Evolutionary conservation across 352 stramenopile genomes (phyloP).

Genomic region (Chrysophaeum taylorii): DNA sequence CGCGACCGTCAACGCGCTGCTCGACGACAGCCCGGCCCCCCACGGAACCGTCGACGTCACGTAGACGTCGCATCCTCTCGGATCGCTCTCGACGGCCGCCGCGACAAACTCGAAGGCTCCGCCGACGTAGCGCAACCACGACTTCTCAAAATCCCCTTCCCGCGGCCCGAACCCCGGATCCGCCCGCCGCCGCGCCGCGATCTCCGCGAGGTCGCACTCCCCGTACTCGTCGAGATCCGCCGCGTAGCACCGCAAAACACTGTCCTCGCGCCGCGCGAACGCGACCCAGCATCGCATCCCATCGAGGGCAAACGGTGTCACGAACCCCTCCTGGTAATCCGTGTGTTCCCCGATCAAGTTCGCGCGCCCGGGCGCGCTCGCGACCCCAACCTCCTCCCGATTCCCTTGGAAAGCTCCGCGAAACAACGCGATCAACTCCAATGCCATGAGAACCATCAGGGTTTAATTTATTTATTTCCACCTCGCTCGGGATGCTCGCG

Average conservation of each 20-base stretch:
- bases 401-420: too few species aligned
- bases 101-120: not conserved
- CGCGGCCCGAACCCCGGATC: not conserved
- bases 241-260: not conserved
- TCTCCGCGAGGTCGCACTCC: not conserved
- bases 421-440: too few species aligned
- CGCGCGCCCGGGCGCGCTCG: too few species aligned
- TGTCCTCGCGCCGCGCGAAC: not conserved
- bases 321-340: constrained; percentile 1
- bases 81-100: not conserved
- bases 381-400: too few species aligned
- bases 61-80: not conserved
- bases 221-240: not conserved
- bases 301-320: not conserved
- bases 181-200: not conserved
- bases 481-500: too few species aligned
- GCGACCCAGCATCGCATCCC: not conserved
- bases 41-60: not conserved
- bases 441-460: too few species aligned
- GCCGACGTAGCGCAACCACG: not conserved
- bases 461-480: too few species aligned
- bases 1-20: not conserved
- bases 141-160: not conserved
- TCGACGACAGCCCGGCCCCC: not conserved
- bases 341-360: constrained; percentile 7